Percentiles rank a stretch among this genome's conserved stretches.
Conservation (phyloP, 805 yeast genomes). For the Lipomyces kockii region DNA sequence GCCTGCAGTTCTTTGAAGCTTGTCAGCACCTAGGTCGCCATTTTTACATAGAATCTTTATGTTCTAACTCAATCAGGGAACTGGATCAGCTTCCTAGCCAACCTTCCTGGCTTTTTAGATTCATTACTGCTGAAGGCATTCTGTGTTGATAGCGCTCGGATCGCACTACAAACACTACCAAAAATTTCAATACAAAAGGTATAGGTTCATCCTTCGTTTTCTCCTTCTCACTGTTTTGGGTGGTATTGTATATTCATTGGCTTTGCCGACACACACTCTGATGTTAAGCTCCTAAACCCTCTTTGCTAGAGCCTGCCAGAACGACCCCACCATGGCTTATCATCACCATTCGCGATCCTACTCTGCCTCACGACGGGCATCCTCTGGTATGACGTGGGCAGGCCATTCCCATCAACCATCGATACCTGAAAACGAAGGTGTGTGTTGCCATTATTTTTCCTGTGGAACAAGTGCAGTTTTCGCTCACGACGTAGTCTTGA, state of each 20-base stretch:
- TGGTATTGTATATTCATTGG: background rate
- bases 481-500: background rate
- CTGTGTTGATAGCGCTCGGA: background rate
- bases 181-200: background rate
- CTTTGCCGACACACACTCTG: background rate
- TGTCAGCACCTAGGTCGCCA: background rate
- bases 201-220: background rate
- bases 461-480: background rate
- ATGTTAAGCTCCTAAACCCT: background rate
- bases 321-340: constrained; percentile 13
- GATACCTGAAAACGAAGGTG: constrained; percentile 35
- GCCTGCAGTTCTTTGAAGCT: background rate
- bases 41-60: no score
- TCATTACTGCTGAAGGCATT: background rate
- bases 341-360: constrained; percentile 26
- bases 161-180: background rate
- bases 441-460: background rate
- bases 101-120: no score
- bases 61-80: background rate
- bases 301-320: background rate
- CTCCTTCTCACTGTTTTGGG: background rate
- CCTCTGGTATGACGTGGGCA: constrained; percentile 23
- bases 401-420: constrained; percentile 31
- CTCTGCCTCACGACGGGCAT: constrained; percentile 26
- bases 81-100: background rate